Evolutionary conservation across 257 asterid species (phyloP), one percentile per base, ranked within the genome.

Genomic region (Penstemon davidsonii): DNA sequence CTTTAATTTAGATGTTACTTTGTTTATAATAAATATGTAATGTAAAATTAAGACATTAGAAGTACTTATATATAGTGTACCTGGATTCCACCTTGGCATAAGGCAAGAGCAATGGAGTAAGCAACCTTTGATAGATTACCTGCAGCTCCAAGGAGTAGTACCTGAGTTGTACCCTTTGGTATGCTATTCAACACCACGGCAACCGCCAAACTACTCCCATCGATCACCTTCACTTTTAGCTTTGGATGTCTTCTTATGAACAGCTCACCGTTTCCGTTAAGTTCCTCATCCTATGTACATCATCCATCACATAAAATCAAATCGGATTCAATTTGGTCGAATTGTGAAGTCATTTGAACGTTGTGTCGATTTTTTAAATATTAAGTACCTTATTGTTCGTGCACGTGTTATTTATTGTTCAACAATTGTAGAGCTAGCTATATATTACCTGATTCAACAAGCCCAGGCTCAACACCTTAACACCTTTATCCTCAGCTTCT

Each of bases 401-500:
- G 18, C 18, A 15, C 18, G 18, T 15, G 18, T 15, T 15, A 61
- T 45, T 61, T n/a, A 41, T 61, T 13, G 37, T 4, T 36, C 8
- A 43, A 7, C 4, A 15, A 5, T 43, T 3, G 4, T 7, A 15
- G 8, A 9, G 9, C 1, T 25, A 25, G 18, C 2, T 25, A 25
- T 25, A 25, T 25, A 25, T 66, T 62, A 52, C 83, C 74, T 75
- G 83, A 63, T 75, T 79, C 70, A 78, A 41, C 42, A 79, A 71
- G 8, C 80, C 83, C 1, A 79, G 68, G 63, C 72, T 79, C 73
- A 79, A 45, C 5, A 75, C 75, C 55, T 75, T 75, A 5, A 66
- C 53, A 12, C 83, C 83, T 47, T 67, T 75, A 4, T 62, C 63
- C 43, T 79, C 75, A 5, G 83, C 83, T 54, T 78, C 80, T 11